phyloP scores from a whole-genome alignment of 2,329 filamentous ascomycete genomes.

The Diaporthe vexans region DNA sequence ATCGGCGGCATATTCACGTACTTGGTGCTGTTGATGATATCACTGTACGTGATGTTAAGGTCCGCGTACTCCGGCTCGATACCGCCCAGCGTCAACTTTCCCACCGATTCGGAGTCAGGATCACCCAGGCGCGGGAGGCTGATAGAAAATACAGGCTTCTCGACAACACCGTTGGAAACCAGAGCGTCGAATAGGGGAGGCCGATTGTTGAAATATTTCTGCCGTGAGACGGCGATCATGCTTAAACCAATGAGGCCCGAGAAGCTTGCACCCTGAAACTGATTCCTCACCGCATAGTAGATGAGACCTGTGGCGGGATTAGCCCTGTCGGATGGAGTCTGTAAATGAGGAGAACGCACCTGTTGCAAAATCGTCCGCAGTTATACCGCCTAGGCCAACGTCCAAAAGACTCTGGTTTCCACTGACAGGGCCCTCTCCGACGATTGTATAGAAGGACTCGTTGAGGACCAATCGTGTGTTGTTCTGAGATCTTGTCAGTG shows the following conservation, averaged over 20 bases:
- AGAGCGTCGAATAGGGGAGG: constrained; percentile 2
- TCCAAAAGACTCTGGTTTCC: constrained; percentile 22
- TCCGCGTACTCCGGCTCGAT: constrained; percentile 19
- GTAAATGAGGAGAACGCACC: background rate
- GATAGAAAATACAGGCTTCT: background rate
- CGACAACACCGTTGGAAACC: background rate
- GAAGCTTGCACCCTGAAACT: constrained; percentile 12
- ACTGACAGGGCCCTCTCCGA: background rate
- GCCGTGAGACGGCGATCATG: constrained; percentile 14
- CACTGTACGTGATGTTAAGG: constrained; percentile 20
- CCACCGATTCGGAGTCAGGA: background rate
- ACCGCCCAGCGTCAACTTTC: constrained; percentile 6
- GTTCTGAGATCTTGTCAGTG: background rate
- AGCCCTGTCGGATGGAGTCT: background rate
- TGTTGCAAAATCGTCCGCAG: background rate
- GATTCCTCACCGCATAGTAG: background rate
- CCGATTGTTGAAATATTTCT: constrained; percentile 15
- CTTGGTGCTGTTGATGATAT: constrained; percentile 28
- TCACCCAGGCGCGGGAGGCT: constrained; percentile 9
- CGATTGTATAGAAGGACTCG: constrained; percentile 5
- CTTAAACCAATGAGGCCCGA: constrained; percentile 8
- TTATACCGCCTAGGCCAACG: background rate
- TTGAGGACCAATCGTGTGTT: background rate
- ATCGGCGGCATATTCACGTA: background rate
- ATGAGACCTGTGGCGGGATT: background rate